Conservation (phyloP, 129 eudicot genomes). For the Ambrosia artemisiifolia region DNA sequence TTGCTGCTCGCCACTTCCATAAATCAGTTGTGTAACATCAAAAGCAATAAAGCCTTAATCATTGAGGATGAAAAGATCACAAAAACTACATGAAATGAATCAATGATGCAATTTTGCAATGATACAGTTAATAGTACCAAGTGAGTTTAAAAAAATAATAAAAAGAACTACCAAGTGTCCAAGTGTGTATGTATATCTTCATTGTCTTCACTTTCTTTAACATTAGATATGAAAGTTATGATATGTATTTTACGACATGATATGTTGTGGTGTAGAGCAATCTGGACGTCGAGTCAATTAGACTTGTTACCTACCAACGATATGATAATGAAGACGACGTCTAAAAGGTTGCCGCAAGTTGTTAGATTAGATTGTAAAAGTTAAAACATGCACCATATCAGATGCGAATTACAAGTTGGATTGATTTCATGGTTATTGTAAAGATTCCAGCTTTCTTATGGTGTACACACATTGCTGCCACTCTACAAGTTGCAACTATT, state of each 20-base stretch:
- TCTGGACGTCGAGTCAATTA: not conserved
- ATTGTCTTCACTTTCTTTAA: conserved; percentile 21
- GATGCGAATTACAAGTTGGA: too few species aligned
- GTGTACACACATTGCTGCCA: not conserved
- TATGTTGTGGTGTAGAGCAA: conserved; percentile 6
- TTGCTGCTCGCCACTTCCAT: not conserved
- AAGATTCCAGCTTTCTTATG: too few species aligned
- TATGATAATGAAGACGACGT: not conserved
- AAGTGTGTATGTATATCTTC: too few species aligned
- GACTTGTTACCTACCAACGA: conserved; percentile 22
- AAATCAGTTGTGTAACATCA: conserved; percentile 1
- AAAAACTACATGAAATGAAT: conserved; percentile 11
- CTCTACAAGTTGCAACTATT: conserved; percentile 10
- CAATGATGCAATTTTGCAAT: conserved; percentile 10
- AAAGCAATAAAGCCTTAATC: not conserved
- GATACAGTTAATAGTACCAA: conserved; percentile 1
- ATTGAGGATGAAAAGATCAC: not conserved
- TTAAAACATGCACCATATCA: too few species aligned
- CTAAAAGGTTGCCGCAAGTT: not conserved
- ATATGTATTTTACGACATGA: not conserved
- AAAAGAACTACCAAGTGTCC: too few species aligned
- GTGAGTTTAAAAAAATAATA: not conserved
- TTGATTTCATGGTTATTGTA: too few species aligned
- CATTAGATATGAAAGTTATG: conserved; percentile 5
- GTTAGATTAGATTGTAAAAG: too few species aligned